Percentiles rank a stretch among this genome's conserved stretches.
phyloP scores from a whole-genome alignment of 345 rosid species.

The Viola odorata region DNA sequence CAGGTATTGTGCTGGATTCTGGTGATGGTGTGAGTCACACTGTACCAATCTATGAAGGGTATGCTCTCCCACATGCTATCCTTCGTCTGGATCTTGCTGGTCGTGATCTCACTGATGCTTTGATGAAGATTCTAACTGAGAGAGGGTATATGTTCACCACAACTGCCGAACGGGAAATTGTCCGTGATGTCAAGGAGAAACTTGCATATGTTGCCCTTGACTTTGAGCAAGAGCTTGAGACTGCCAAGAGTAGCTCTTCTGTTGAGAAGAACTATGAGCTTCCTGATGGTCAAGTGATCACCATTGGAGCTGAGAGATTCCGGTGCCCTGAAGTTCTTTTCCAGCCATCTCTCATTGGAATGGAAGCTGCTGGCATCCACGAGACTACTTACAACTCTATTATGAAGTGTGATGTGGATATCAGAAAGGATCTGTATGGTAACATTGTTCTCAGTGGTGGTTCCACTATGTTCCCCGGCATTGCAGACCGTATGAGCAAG shows the following conservation, averaged over 20 bases:
- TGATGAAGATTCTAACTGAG: conserved; percentile 30
- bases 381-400: conserved; percentile 29
- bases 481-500: conserved; percentile 30
- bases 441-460: conserved; percentile 33
- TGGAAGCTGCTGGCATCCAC: conserved; percentile 29
- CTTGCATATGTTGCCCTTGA: conserved; percentile 29
- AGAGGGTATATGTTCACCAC: conserved; percentile 30
- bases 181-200: conserved; percentile 31
- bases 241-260: conserved; percentile 23
- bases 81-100: conserved; percentile 28
- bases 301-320: conserved; percentile 31
- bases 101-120: conserved; percentile 26
- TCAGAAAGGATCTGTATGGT: conserved; percentile 29
- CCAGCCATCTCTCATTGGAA: conserved; percentile 31
- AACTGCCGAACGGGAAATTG: conserved; percentile 33
- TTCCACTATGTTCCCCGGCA: conserved; percentile 29
- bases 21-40: conserved; percentile 31
- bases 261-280: conserved; percentile 28
- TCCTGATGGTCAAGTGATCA: conserved; percentile 27
- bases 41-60: conserved; percentile 25
- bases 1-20: conserved; percentile 28
- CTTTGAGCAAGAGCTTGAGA: conserved; percentile 24
- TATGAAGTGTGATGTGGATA: conserved; percentile 28
- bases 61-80: conserved; percentile 28
- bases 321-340: conserved; percentile 28